phyloP scores from a whole-genome alignment of 2,329 filamentous ascomycete genomes.

The Phaeophleospora eucalypticola region DNA sequence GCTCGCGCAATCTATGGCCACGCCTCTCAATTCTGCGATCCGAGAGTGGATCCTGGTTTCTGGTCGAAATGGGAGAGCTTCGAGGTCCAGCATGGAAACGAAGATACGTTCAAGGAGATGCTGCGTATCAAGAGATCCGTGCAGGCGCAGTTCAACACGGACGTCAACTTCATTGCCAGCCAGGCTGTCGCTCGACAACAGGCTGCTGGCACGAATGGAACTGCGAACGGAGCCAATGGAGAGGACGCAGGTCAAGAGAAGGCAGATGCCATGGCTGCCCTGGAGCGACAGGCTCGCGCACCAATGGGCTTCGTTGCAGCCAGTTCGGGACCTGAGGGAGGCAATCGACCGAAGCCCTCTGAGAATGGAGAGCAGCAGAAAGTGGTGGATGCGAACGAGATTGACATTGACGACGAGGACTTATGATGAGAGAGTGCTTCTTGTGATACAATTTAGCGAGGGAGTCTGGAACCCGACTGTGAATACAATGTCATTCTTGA shows the following conservation, averaged over 20 bases:
- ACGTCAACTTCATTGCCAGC: constrained; percentile 96
- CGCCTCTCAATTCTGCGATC: constrained; percentile 95
- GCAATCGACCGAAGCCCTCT: constrained; percentile 20
- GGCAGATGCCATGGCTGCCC: constrained; percentile 79
- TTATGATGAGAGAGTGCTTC: constrained; percentile 11
- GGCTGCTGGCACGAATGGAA: constrained; percentile 35
- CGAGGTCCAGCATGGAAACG: constrained; percentile 96
- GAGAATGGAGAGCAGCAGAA: constrained; percentile 12
- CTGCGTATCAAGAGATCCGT: constrained; percentile 94
- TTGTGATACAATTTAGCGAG: neutral
- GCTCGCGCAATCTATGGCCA: constrained; percentile 95
- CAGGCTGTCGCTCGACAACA: constrained; percentile 84
- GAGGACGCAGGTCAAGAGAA: constrained; percentile 45
- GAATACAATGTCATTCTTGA: too few relatives aligned
- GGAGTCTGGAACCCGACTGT: too few relatives aligned
- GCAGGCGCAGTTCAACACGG: constrained; percentile 96
- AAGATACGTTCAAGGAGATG: constrained; percentile 99
- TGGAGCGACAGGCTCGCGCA: constrained; percentile 84
- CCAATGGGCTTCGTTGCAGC: constrained; percentile 89
- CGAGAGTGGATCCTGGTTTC: constrained; percentile 80
- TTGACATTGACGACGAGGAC: constrained; percentile 36
- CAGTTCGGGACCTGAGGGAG: constrained; percentile 51
- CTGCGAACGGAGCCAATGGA: constrained; percentile 42
- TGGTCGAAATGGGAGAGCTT: constrained; percentile 98
- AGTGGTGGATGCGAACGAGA: constrained; percentile 30